Evolutionary conservation across 2,329 filamentous ascomycete species (phyloP), one percentile per base, ranked within the genome.

Genomic region (Mollisiaceae sp.): DNA sequence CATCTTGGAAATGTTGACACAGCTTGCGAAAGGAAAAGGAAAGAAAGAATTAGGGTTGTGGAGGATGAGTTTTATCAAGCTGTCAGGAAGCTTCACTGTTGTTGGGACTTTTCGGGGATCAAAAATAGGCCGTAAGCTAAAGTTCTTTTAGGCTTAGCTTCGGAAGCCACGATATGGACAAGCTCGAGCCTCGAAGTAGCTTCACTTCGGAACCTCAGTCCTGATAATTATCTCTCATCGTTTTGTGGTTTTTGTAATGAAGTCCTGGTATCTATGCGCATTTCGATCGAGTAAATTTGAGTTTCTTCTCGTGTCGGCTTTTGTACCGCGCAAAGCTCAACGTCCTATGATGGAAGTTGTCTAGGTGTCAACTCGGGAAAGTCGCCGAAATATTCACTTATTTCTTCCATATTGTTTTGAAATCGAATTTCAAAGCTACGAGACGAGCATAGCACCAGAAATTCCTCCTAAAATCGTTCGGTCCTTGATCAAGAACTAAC

Each of bases 1-100:
- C 76, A 77, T 77, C 69, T 70, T 76, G 62, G 45, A 6, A 41
- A 65, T 67, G 41, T 64, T 41, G 66, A 69, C 71, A 63, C 68
- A 70, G 66, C 67, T 60, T 56, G 38, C 52, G 45, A 41, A 41
- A 64, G 32, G 60, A 60, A 62, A 67, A 65, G 66, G 39, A 59
- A 45, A 59, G 54, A 59, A 39, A 62, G 65, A 68, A 32, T 54
- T 65, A 65, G 65, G 61, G 64, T 55, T 58, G 60, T 55, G 54
- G 45, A 38, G 59, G 54, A 57, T 64, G 24, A 24, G n/a, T 35
- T 22, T 36, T 54, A 54, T 54, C 50, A 54, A 54, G 27, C 50
- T 54, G 50, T 54, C 50, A 54, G n/a, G 24, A 54, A 35, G 12
- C 5, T 18, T 32, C 27, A 18, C 27, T 32, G 24, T 32, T 54